Evolutionary conservation across 352 stramenopile species (phyloP).

Genomic region (Pythium vanterpoolii): DNA sequence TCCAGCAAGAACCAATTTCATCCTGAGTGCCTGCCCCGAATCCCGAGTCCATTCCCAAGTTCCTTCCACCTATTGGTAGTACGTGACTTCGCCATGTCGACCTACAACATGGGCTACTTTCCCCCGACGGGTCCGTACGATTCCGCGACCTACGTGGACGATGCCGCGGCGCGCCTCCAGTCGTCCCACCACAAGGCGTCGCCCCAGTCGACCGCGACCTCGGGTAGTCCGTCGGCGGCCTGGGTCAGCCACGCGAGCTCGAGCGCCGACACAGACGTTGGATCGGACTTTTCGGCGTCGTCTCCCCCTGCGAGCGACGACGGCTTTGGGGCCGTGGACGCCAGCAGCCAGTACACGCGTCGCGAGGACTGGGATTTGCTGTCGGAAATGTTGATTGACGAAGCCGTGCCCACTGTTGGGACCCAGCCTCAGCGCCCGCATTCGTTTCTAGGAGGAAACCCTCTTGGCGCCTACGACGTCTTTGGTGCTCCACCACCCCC

Average conservation of each 20-base stretch:
- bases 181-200: slow-evolving; percentile 1
- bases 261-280: slow-evolving; percentile 25
- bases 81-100: neutral
- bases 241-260: slow-evolving; percentile 2
- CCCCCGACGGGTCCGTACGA: neutral
- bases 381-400: slow-evolving; percentile 51
- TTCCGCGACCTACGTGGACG: neutral
- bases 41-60: too few relatives aligned
- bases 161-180: neutral
- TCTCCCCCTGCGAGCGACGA: slow-evolving; percentile 30
- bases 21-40: too few relatives aligned
- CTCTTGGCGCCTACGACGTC: neutral
- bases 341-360: neutral
- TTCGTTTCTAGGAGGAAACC: slow-evolving; percentile 3
- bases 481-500: slow-evolving; percentile 11
- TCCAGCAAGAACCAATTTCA: too few relatives aligned
- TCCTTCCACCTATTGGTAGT: too few relatives aligned
- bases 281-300: slow-evolving; percentile 28
- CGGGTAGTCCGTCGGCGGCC: neutral
- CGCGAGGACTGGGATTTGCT: slow-evolving; percentile 52
- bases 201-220: neutral
- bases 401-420: slow-evolving; percentile 31
- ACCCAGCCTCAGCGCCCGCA: slow-evolving; percentile 6
- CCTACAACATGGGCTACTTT: slow-evolving; percentile 1
- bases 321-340: slow-evolving; percentile 3